Evolutionary conservation across 176 grass and related monocot species (phyloP).

Genomic region (Rhipidocladum racemiflorum): DNA sequence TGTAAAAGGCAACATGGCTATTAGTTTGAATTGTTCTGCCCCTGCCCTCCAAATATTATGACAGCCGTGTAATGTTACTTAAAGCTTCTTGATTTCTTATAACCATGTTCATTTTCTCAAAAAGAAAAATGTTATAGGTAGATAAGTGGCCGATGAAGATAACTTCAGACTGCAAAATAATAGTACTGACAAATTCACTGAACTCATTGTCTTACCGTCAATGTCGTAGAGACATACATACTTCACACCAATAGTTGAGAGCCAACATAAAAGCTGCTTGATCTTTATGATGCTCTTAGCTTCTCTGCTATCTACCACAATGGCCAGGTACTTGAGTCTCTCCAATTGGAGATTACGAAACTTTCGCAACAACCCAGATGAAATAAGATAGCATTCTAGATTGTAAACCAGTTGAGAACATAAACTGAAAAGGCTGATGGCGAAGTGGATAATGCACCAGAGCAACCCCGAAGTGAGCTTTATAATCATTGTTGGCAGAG

Average conservation of each 20-base stretch:
- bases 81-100: conserved; percentile 19
- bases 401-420: conserved; percentile 51
- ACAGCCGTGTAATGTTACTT: neutral
- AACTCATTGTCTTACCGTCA: conserved; percentile 53
- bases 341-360: conserved; percentile 56
- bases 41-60: conserved; percentile 4
- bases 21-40: neutral
- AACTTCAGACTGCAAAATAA: conserved; percentile 21
- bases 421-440: conserved; percentile 46
- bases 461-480: conserved; percentile 55
- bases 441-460: conserved; percentile 61
- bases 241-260: conserved; percentile 58
- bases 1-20: neutral
- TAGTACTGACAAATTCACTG: conserved; percentile 15
- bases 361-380: conserved; percentile 55
- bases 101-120: neutral
- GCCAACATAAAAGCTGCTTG: conserved; percentile 59
- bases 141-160: neutral
- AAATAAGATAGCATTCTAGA: conserved; percentile 64
- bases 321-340: conserved; percentile 55
- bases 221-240: conserved; percentile 80
- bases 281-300: conserved; percentile 64
- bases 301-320: conserved; percentile 91
- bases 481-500: conserved; percentile 44
- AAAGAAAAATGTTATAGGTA: neutral